Evolutionary conservation across 306 rosid species (phyloP).

Genomic region (Heteromeles arbutifolia): DNA sequence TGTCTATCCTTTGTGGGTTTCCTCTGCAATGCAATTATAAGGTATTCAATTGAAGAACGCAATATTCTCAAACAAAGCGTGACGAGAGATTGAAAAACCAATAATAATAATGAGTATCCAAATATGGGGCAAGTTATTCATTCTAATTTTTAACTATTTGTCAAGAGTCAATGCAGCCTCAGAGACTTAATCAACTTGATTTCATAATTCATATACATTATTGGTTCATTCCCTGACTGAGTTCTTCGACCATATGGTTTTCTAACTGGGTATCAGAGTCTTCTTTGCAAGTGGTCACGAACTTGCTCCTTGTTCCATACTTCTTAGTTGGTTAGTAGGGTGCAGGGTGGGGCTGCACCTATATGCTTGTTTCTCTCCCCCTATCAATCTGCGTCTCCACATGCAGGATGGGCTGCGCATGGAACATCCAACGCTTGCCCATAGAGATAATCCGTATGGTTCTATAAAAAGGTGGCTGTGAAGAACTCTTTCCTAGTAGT

Average conservation of each 20-base stretch:
- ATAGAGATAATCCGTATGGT: background rate
- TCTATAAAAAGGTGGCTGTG: background rate
- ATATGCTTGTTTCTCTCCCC: no score
- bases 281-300: no score
- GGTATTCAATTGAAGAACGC: conserved; percentile 1
- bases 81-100: background rate
- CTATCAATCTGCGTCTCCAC: background rate
- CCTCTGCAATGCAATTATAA: conserved; percentile 51
- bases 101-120: background rate
- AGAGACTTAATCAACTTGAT: background rate
- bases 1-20: conserved; percentile 95
- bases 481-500: background rate
- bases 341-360: no score
- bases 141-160: background rate
- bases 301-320: no score
- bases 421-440: conserved; percentile 5
- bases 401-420: background rate
- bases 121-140: background rate
- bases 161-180: background rate
- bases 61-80: conserved; percentile 5
- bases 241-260: background rate
- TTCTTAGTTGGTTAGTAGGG: no score
- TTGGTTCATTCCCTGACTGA: background rate
- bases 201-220: background rate
- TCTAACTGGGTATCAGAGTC: background rate